Evolutionary conservation across 139 green algal species (phyloP), one percentile per base, ranked within the genome.

Genomic region (Coccomyxa sp.): DNA sequence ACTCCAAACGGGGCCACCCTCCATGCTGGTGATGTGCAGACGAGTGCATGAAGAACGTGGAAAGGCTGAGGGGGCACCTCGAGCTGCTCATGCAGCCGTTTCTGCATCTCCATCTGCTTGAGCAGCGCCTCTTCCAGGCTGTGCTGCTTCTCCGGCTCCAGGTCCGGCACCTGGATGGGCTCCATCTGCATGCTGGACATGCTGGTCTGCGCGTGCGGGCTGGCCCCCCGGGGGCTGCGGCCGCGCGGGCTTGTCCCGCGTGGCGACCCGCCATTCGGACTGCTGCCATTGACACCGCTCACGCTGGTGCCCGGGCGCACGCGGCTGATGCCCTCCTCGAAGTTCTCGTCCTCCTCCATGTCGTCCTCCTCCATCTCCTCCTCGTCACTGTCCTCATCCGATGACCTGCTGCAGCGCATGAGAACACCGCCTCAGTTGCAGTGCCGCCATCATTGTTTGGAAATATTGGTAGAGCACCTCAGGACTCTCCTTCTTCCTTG

Each of bases 101-200:
- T 95, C 92, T 99, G 96, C 88, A 99, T 95, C 75, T 98, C 95
- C 92, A 98, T 98, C 86, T 99, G 96, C 82, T 95, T 90, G 77
- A 94, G 68, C 85, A 99, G 84, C 31, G 96, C 96, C 78, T 96
- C 88, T 85, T 99, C 94, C 78, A 97, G 87, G 76, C 82, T 76
- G 27, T 68, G 18, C 67, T 86, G 78, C 66, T 58, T 60, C 51
- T 82, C 71, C 71, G 27, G 71, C 27, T 77, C 71, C 71, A 77
- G 21, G 27, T 38, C 71, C 21, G 63, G 63, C 63, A 71, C 63
- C 63, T 71, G 18, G 18, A 28, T 21, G 18, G 63, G 63, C 18
- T 71, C 63, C 18, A 71, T 28, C 18, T 25, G 18, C 63, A 21
- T 71, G 63, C 21, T 71, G 63, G 38, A 51, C 38, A 28, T 71